Base-by-base conservation (phyloP, 345 rosid species). In the Brassica carinata region DNA sequence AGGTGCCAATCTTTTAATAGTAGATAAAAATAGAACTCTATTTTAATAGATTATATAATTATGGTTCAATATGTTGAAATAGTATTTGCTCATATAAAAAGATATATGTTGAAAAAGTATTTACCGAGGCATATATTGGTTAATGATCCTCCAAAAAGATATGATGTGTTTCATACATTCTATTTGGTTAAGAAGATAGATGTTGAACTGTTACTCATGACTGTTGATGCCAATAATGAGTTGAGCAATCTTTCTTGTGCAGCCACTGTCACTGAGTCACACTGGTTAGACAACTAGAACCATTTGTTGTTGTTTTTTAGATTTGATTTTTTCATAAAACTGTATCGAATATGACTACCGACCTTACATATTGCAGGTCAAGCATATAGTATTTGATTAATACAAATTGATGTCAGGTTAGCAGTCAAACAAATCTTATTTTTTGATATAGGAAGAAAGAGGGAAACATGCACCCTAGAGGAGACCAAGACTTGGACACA, bases 101-200 rank as follows among this genome's bases (percentile, higher is more conserved):
- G 38, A 34, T 34, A 34, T 34, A 34, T 34, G 38, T 34, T 34
- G 38, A 5, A 34, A 34, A 34, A 34, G 1, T 34, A 34, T 34
- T 34, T 88, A 40, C 87, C 84, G 65, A 73, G 83, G 26, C 96
- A 90, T 78, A 89, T 90, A 70, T 48, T 87, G 77, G 83, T 89
- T 18, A 87, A 92, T 77, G 80, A 85, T 71, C 85, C 97, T 64
- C 92, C 95, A 15, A 87, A 75, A 78, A 84, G 90, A 77, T 90
- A 77, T 51, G 97, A 92, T 82, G 86, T 90, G 30, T 89, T 90
- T 69, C 14, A 55, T 90, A 65, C 97, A 90, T 61, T 90, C 97
- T 0, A 67, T 92, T 27, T 90, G 96, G 97, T 87, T 92, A 19
- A 82, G 95, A 30, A 85, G 94, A 79, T 74, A 76, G 88, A 89